A percentile compares a stretch with the other conserved stretches of the same genome.
These are phyloP conservation scores for Cladorrhinum sp. DNA, from an alignment of 2,329 filamentous ascomycete species.

Conservation along the genomic window DNA sequence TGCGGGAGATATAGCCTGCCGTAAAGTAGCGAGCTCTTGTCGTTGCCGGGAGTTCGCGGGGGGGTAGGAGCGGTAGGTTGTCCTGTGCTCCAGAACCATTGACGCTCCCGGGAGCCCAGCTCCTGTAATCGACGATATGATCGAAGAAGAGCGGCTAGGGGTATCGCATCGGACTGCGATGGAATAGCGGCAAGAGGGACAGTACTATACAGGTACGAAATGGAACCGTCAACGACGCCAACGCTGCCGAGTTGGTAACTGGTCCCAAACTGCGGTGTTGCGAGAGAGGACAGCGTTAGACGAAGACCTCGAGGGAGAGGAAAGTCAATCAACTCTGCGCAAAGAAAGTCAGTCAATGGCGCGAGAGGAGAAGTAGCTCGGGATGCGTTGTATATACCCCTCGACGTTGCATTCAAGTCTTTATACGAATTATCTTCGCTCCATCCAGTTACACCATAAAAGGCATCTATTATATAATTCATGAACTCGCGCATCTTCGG, in stretches of 20 bases:
- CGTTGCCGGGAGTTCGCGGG: constrained; percentile 4
- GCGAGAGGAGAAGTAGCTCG: neutral
- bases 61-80: constrained; percentile 21
- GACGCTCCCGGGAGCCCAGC: constrained; percentile 38
- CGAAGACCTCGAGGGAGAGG: constrained; percentile 79
- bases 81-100: constrained; percentile 22
- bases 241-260: constrained; percentile 88
- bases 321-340: constrained; percentile 78
- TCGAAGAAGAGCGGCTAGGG: constrained; percentile 72
- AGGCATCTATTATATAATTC: constrained; percentile 31
- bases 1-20: constrained; percentile 78
- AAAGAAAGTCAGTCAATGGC: neutral
- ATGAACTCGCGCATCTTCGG: constrained; percentile 31
- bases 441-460: constrained; percentile 30
- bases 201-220: constrained; percentile 94
- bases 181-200: constrained; percentile 67
- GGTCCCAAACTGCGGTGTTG: constrained; percentile 88
- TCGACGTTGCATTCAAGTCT: constrained; percentile 29
- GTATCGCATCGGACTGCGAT: constrained; percentile 69
- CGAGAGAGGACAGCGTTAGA: constrained; percentile 84
- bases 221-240: constrained; percentile 91
- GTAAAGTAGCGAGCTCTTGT: constrained; percentile 63
- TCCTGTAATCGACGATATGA: constrained; percentile 79
- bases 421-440: constrained; percentile 32
- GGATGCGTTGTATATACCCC: constrained; percentile 15